Evolutionary conservation across 2,329 filamentous ascomycete genomes (phyloP).

Genomic region (Acarospora socialis): DNA sequence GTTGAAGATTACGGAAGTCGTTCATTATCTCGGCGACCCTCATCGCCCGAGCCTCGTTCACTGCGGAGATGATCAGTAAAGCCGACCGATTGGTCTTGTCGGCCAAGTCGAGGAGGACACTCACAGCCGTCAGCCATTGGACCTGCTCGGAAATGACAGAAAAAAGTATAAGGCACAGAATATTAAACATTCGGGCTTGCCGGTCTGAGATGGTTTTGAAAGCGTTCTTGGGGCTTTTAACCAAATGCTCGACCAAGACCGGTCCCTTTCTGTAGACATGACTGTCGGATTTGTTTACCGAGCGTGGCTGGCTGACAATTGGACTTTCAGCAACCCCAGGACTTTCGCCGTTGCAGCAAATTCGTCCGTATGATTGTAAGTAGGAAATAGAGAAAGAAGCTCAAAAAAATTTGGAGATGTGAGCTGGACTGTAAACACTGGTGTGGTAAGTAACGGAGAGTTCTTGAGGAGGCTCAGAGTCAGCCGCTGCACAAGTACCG

Average conservation of each 20-base stretch:
- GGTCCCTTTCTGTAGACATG: too few relatives aligned
- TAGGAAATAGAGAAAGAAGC: conserved; percentile 2
- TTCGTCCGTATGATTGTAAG: too few relatives aligned
- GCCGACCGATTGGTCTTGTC: not conserved
- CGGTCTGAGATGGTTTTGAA: too few relatives aligned
- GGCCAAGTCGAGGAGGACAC: conserved; percentile 15
- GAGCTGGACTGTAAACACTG: not conserved
- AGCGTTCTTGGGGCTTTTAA: too few relatives aligned
- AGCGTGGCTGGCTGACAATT: too few relatives aligned
- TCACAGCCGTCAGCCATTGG: conserved; percentile 44
- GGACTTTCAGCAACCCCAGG: too few relatives aligned
- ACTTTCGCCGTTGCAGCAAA: too few relatives aligned
- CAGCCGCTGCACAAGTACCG: not conserved
- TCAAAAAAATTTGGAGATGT: not conserved
- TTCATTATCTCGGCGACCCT: conserved; percentile 49
- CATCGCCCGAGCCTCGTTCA: conserved; percentile 49
- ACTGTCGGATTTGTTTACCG: too few relatives aligned
- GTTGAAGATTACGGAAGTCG: conserved; percentile 47
- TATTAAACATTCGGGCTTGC: too few relatives aligned
- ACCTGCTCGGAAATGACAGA: not conserved
- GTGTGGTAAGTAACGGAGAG: too few relatives aligned
- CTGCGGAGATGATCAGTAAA: conserved; percentile 24
- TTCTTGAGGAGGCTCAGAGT: conserved; percentile 1
- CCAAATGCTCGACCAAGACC: too few relatives aligned
- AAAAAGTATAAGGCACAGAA: not conserved